These are phyloP conservation scores for Heritiera littoralis DNA, from an alignment of 345 rosid genomes.

Conservation along the genomic window DNA sequence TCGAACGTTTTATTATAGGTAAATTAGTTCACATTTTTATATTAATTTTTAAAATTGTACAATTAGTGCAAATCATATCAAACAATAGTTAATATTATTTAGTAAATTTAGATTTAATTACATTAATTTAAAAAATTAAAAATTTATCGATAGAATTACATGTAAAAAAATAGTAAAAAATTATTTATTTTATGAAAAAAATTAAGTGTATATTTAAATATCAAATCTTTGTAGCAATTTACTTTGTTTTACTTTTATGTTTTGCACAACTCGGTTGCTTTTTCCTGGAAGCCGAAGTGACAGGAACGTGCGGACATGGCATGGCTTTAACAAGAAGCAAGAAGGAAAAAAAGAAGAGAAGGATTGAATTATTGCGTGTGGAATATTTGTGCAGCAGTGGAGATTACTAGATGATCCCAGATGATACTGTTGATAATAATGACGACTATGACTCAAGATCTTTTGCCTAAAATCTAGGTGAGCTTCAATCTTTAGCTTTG, in stretches of 20 bases:
- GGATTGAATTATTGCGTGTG: slow-evolving; percentile 25
- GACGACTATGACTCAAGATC: neutral
- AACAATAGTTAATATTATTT: no score
- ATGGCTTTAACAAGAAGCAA: slow-evolving; percentile 44
- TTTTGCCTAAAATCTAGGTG: neutral
- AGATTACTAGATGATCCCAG: neutral
- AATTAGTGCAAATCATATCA: no score
- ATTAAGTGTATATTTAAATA: no score
- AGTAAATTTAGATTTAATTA: no score
- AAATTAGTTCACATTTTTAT: no score
- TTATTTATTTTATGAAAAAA: no score
- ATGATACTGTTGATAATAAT: neutral
- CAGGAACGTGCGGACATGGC: slow-evolving; percentile 23
- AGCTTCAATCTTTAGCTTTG: neutral
- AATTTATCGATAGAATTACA: no score
- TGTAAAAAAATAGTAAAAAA: no score
- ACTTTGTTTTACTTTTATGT: slow-evolving; percentile 22
- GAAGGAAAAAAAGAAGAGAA: neutral
- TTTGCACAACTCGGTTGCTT: slow-evolving; percentile 24
- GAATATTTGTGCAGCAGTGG: neutral
- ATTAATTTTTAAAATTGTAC: no score
- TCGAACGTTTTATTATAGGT: no score
- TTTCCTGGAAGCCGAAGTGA: slow-evolving; percentile 34
- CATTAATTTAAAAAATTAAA: no score
- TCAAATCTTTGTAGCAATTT: neutral